Evolutionary conservation across 495 filamentous ascomycete genomes (phyloP).

Genomic region (Umbilicaria muhlenbergii): DNA sequence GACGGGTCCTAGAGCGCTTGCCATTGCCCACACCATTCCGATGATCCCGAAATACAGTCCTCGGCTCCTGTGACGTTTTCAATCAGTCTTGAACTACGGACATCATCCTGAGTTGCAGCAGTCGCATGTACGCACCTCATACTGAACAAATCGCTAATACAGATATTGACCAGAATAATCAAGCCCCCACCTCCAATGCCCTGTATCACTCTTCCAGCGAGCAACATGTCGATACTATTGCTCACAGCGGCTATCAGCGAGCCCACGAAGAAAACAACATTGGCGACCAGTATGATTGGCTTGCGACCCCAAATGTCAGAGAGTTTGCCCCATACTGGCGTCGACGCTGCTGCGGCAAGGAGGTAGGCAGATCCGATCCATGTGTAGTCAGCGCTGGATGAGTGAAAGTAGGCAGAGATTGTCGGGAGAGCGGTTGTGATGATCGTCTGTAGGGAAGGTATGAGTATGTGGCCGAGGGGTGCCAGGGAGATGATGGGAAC

Average conservation of each 20-base stretch:
- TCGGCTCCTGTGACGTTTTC: slow-evolving; percentile 30
- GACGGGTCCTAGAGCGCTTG: slow-evolving; percentile 56
- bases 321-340: slow-evolving; percentile 69
- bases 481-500: neutral
- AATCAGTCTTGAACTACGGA: slow-evolving; percentile 6
- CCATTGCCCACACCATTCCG: slow-evolving; percentile 60
- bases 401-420: slow-evolving; percentile 45
- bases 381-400: slow-evolving; percentile 49
- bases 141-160: slow-evolving; percentile 67
- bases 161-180: slow-evolving; percentile 66
- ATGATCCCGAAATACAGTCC: slow-evolving; percentile 49
- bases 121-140: slow-evolving; percentile 28
- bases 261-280: slow-evolving; percentile 58
- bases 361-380: slow-evolving; percentile 65
- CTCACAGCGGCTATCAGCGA: slow-evolving; percentile 57
- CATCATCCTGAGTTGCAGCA: neutral
- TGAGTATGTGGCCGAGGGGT: slow-evolving; percentile 1
- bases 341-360: slow-evolving; percentile 50
- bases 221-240: slow-evolving; percentile 53
- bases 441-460: slow-evolving; percentile 23
- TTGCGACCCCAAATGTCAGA: slow-evolving; percentile 82
- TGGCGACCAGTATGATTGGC: slow-evolving; percentile 57
- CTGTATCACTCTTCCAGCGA: slow-evolving; percentile 63
- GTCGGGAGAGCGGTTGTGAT: slow-evolving; percentile 41
- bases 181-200: slow-evolving; percentile 75